Evolutionary conservation across 2,329 filamentous ascomycete species (phyloP).

Genomic region (Hymenoscyphus fraxineus): DNA sequence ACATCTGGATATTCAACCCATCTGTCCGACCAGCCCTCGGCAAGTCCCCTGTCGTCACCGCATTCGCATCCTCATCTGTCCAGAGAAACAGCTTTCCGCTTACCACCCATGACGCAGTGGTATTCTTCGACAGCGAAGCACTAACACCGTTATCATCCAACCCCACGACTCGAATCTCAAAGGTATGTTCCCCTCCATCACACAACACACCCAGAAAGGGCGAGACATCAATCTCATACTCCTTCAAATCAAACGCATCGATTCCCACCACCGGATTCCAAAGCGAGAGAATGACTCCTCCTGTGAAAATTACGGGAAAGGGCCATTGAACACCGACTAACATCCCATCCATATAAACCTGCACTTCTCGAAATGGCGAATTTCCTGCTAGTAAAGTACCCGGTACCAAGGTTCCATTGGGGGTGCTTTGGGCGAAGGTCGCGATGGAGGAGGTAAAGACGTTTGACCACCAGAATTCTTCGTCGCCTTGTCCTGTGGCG

Average conservation of each 20-base stretch:
- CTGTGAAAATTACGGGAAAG: constrained; percentile 80
- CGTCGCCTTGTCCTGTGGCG: constrained; percentile 66
- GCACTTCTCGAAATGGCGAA: constrained; percentile 73
- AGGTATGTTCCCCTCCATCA: constrained; percentile 61
- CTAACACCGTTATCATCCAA: constrained; percentile 47
- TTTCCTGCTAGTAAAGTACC: not conserved
- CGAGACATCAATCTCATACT: constrained; percentile 79
- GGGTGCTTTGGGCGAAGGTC: constrained; percentile 48
- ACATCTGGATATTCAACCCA: constrained; percentile 45
- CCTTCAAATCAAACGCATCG: constrained; percentile 72
- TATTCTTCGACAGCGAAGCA: constrained; percentile 44
- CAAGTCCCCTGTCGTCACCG: constrained; percentile 47
- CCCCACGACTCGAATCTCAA: constrained; percentile 64
- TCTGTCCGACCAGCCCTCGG: constrained; percentile 29
- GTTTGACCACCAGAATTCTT: constrained; percentile 84
- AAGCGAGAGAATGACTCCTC: constrained; percentile 70
- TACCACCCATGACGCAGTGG: constrained; percentile 65
- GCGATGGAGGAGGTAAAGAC: constrained; percentile 56
- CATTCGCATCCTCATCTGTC: constrained; percentile 46
- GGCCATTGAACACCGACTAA: constrained; percentile 77
- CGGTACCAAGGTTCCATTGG: not conserved
- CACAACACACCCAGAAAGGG: constrained; percentile 69
- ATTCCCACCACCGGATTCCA: constrained; percentile 76
- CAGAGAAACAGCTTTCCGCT: constrained; percentile 75
- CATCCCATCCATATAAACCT: constrained; percentile 67